phyloP scores from a whole-genome alignment of 2,329 filamentous ascomycete species.

The Diaporthe capsici region DNA sequence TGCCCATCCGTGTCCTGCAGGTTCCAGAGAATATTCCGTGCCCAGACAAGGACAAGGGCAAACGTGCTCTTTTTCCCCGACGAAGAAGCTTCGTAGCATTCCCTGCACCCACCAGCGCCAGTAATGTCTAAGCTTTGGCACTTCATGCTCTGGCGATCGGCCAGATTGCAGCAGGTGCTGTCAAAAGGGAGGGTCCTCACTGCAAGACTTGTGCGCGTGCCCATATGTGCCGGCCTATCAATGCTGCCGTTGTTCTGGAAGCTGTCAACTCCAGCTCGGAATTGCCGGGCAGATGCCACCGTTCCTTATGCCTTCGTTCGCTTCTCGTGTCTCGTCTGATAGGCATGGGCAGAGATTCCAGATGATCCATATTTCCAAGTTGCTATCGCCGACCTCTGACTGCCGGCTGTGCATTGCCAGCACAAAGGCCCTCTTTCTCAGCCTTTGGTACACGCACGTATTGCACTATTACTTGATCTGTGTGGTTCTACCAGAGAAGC shows the following conservation, averaged over 20 bases:
- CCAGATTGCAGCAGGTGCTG: background rate
- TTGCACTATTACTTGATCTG: too few species aligned
- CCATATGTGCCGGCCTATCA: background rate
- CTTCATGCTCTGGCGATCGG: slow-evolving; percentile 27
- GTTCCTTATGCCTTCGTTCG: slow-evolving; percentile 4
- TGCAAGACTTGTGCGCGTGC: background rate
- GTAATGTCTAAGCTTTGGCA: slow-evolving; percentile 16
- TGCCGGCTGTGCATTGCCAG: background rate
- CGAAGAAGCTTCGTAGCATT: slow-evolving; percentile 1
- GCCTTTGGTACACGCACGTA: background rate
- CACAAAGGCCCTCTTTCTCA: background rate
- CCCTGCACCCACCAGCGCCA: background rate
- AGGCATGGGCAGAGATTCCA: background rate
- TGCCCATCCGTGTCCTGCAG: slow-evolving; percentile 20
- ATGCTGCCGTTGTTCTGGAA: background rate
- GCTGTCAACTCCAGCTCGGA: background rate
- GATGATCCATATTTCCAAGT: background rate
- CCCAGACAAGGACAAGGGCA: slow-evolving; percentile 27
- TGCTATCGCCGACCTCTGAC: background rate
- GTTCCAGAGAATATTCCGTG: slow-evolving; percentile 9
- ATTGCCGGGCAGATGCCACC: background rate
- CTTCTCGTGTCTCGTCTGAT: background rate
- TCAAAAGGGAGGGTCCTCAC: background rate
- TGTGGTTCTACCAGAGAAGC: background rate
- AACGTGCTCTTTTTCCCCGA: slow-evolving; percentile 10